Evolutionary conservation across 352 stramenopile species (phyloP), one percentile per base, ranked within the genome.

Genomic region (Thalassiosira delicatula): DNA sequence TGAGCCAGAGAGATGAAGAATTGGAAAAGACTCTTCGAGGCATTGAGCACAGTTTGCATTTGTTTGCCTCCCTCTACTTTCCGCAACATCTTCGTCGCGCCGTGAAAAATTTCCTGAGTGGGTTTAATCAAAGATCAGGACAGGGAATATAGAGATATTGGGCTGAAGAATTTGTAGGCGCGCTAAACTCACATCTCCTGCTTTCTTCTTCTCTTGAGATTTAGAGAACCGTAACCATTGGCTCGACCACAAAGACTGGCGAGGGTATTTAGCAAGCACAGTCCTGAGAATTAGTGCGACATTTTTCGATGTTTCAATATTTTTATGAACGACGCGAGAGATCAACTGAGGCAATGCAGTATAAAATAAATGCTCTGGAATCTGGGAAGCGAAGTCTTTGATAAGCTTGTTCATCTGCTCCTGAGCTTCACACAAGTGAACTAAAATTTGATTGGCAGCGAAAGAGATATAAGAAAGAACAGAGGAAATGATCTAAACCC

Each of bases 341-440:
- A 98, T 96, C 4, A 99, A 95, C 92, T 99, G 98, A 30, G 97
- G 97, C 70, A 99, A 95, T 53, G 96, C 97, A 37, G 97, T 97
- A 32, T 99, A 97, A 94, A 98, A 99, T 51, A 98, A 93, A 82
- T 98, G 96, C 3, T 94, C 88, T 49, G 92, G 90, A 53, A 96
- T 93, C 19, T 81, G 83, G 25, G 57, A 70, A 19, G 74, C 79
- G 25, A 87, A 82, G 42, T 46, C 79, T 69, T 83, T 79, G 27
- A 89, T 84, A 3, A 83, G 40, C 7, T 79, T 71, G 76, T 90
- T 90, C 51, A 88, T 56, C 46, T 63, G 29, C 11, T 51, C 46
- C 73, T 90, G 84, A 65, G 78, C 81, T 73, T 79, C 1, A 49
- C 27, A 21, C 54, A 90, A 56, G 17, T 23, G 63, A 69, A 32